A percentile compares a stretch with the other conserved stretches of the same genome.
These are phyloP conservation scores for Rhizopus microsporus DNA, from an alignment of 371 early-diverging fungal species.

Conservation along the genomic window DNA sequence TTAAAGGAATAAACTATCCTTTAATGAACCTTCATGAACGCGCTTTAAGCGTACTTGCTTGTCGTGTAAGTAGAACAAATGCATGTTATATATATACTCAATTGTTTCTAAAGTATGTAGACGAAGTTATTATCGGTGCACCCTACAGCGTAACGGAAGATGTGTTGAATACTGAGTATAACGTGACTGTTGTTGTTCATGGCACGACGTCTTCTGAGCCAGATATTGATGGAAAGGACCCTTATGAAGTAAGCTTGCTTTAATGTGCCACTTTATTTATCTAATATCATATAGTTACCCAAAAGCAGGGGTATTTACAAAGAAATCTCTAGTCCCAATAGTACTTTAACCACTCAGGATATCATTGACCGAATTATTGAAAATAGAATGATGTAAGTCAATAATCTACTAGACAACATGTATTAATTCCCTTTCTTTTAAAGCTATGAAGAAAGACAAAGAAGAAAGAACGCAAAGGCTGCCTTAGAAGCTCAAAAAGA, in stretches of 20 bases:
- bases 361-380: conserved; percentile 89
- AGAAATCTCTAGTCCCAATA: conserved; percentile 73
- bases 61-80: conserved; percentile 57
- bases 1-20: conserved; percentile 87
- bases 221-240: conserved; percentile 77
- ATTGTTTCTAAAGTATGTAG: conserved; percentile 66
- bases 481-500: conserved; percentile 68
- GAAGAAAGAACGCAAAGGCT: conserved; percentile 72
- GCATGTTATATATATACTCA: neutral
- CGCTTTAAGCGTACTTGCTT: conserved; percentile 84
- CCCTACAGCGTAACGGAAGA: conserved; percentile 85
- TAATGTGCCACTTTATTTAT: neutral
- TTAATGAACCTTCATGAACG: conserved; percentile 95
- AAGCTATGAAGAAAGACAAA: conserved; percentile 74
- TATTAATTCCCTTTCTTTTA: neutral
- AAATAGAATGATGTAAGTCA: conserved; percentile 74
- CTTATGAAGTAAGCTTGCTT: conserved; percentile 63
- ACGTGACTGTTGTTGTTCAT: conserved; percentile 79
- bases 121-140: conserved; percentile 91
- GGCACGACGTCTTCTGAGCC: conserved; percentile 65
- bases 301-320: conserved; percentile 73
- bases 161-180: conserved; percentile 77
- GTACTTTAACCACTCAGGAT: conserved; percentile 78
- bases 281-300: conserved; percentile 49
- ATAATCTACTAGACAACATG: conserved; percentile 8